Evolutionary conservation across 805 yeast species (phyloP).

Genomic region (Cyberlindnera saturnus): DNA sequence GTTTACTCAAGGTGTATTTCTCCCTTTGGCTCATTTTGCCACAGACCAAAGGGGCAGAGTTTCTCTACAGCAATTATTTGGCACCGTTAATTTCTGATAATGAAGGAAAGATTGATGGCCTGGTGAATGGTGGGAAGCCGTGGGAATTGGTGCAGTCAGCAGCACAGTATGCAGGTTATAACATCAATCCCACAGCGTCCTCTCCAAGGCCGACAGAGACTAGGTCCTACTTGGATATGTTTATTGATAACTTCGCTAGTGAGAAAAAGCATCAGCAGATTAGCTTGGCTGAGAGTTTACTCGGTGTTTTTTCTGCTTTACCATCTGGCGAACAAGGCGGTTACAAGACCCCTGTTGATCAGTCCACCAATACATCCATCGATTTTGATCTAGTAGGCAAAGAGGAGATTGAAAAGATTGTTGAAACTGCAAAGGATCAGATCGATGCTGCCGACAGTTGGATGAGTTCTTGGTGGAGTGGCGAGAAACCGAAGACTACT

Average conservation of each 20-base stretch:
- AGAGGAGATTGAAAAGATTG: slow-evolving; percentile 19
- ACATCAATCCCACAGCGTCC: background rate
- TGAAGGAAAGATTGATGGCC: slow-evolving; percentile 28
- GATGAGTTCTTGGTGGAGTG: slow-evolving; percentile 12
- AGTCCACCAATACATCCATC: background rate
- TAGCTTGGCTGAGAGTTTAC: slow-evolving; percentile 7
- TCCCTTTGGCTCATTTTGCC: slow-evolving; percentile 59
- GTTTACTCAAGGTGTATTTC: slow-evolving; percentile 39
- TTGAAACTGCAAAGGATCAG: slow-evolving; percentile 1
- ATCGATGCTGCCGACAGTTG: slow-evolving; percentile 4
- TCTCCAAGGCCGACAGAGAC: background rate
- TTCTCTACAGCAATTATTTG: slow-evolving; percentile 31
- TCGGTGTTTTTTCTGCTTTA: background rate
- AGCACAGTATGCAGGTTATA: slow-evolving; percentile 2
- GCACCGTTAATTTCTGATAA: slow-evolving; percentile 33
- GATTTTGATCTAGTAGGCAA: slow-evolving; percentile 44
- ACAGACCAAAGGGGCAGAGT: slow-evolving; percentile 39
- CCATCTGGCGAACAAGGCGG: background rate
- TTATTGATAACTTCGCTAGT: slow-evolving; percentile 7
- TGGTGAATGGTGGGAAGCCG: slow-evolving; percentile 6
- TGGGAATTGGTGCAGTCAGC: slow-evolving; percentile 1
- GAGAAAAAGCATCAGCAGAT: background rate
- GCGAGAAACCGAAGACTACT: slow-evolving; percentile 8
- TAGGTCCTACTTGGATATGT: slow-evolving; percentile 5
- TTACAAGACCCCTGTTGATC: background rate